Evolutionary conservation across 179 eudicot species (phyloP), one percentile per base, ranked within the genome.

Genomic region (Pouteria campechiana): DNA sequence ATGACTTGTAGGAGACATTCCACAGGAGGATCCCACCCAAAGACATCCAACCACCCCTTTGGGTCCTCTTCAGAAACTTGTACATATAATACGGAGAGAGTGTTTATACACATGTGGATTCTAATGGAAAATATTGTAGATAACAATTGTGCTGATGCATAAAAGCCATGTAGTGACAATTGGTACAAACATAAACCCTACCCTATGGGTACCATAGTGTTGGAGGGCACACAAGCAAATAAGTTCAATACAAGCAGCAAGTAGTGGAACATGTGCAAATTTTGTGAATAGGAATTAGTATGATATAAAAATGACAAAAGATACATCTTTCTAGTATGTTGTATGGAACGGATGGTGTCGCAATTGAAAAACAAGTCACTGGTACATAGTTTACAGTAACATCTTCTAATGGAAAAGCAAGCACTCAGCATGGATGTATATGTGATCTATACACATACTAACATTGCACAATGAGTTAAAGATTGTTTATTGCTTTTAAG

Each of bases 81-180:
- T 61, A 71, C 73, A 71, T 66, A 37, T 66, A 71, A 54, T 57
- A 66, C 7, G 73, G 76, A 50, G 76, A 71, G 45, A 71, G 65
- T 28, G 76, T 73, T 71, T 52, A 51, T 61, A 70, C 28, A 70
- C 69, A 28, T 53, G 63, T 29, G 76, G 76, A 10, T 70, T 66
- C 72, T 72, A 71, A 33, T 43, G 25, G 22, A 66, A 12, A 30
- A 66, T 62, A 60, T 71, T 71, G 65, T 66, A 71, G 32, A 71
- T 8, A 34, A 72, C 77, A 23, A 71, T 66, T 20, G 69, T 9
- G 32, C 77, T 66, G 32, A 66, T 71, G 65, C 77, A 71, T 14
- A 71, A 25, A 19, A 71, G 77, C 77, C 73, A 71, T 21, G 69
- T 50, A 17, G 67, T 27, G 32, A 71, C 77, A 6, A 71, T 54